A percentile compares a stretch with the other conserved stretches of the same genome.
phyloP scores from a whole-genome alignment of 73 alveolate genomes.

The Blepharisma stoltei region DNA sequence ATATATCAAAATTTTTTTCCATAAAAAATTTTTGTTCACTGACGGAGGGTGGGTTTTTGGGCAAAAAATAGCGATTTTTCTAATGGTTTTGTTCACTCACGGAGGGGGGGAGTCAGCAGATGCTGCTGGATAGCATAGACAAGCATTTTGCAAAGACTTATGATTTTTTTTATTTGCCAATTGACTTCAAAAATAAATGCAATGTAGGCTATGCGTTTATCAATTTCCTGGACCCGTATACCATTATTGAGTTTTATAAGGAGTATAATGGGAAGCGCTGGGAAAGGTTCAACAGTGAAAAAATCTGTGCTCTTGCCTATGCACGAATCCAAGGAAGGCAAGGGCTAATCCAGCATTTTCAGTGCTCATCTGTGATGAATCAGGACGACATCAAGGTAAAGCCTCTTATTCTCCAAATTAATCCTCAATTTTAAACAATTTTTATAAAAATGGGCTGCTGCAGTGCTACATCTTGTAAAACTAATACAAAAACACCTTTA shows the following conservation, averaged over 20 bases:
- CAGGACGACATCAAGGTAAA: background rate
- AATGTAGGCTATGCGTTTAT: slow-evolving; percentile 87
- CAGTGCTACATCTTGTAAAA: too few species aligned
- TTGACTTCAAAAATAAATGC: slow-evolving; percentile 65
- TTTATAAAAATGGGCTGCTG: too few species aligned
- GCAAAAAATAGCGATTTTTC: too few species aligned
- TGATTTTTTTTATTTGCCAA: slow-evolving; percentile 50
- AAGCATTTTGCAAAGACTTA: slow-evolving; percentile 21
- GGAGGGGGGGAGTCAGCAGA: too few species aligned
- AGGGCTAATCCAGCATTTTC: slow-evolving; percentile 45
- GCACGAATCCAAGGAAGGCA: slow-evolving; percentile 58
- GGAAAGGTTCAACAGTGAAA: slow-evolving; percentile 57
- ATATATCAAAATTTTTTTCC: too few species aligned
- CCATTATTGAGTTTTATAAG: slow-evolving; percentile 60
- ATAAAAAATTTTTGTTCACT: too few species aligned
- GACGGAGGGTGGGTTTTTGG: too few species aligned
- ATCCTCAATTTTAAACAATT: too few species aligned
- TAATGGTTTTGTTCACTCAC: too few species aligned
- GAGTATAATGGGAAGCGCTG: slow-evolving; percentile 69
- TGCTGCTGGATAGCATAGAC: background rate
- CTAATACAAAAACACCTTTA: too few species aligned
- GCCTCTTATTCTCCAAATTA: background rate
- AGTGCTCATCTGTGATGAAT: slow-evolving; percentile 47
- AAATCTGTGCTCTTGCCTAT: slow-evolving; percentile 53
- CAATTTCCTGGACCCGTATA: slow-evolving; percentile 57